Base-by-base conservation (phyloP, 1,139 yeast genomes). In the Lodderomyces margitis region DNA sequence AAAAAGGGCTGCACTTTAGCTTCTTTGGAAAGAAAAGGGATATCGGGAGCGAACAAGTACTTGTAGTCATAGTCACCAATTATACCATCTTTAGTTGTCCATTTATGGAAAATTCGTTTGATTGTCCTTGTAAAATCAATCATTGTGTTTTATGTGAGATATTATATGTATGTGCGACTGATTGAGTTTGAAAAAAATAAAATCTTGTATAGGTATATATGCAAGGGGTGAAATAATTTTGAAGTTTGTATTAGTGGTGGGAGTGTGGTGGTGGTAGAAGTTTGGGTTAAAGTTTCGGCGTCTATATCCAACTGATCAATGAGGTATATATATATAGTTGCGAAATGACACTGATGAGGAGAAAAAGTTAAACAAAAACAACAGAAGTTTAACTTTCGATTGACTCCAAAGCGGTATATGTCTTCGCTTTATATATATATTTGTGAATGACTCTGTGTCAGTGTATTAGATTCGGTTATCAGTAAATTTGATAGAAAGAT, bases 31-130 rank as follows among this genome's bases (percentile, higher is more conserved):
- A 75, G 50, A 61, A 85, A 87, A 1, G 96, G 96, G 43, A 87
- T 54, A 34, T 78, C 76, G 5, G 96, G 96, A 3, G 81, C 73
- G 70, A 88, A 87, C 35, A 88, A 73, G 53, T 81, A 82, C 23
- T 70, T 78, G 58, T 88, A 88, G 66, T 88, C 88, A 56, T 87
- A 87, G 56, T 85, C 91, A 31, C 96, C 96, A 12, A 88, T 53
- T 34, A 87, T 59, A 9, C 96, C 96, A 30, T 85, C 87, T 46
- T 69, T 77, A 33, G 95, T 85, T 41, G 87, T 75, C 68, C 77
- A 61, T 54, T 79, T 79, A 47, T 62, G 68, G 38, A 56, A 39
- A 3, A 60, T 43, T 37, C 71, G 53, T 43, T 46, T 57, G 15
- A 52, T 56, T 5, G 50, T 46, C 4, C 54, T 30, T 38, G 57